phyloP scores from a whole-genome alignment of 2,329 filamentous ascomycete species.

The Lomentospora prolificans region DNA sequence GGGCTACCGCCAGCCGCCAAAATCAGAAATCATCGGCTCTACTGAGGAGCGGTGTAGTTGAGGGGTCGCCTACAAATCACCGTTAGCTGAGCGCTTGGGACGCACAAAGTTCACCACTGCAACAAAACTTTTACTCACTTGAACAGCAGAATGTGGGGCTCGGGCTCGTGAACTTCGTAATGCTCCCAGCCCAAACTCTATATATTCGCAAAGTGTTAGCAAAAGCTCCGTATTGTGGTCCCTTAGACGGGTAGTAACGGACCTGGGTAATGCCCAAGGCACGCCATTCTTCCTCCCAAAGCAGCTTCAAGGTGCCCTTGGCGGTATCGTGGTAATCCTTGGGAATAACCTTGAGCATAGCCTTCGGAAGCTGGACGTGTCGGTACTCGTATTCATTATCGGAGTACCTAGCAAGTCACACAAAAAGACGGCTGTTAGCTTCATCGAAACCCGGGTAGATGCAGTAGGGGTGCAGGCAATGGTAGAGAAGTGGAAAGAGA shows the following conservation, averaged over 20 bases:
- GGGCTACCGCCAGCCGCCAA: not conserved
- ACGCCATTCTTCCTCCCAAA: slow-evolving; percentile 99
- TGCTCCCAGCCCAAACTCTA: slow-evolving; percentile 98
- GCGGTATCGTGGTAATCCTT: slow-evolving; percentile 84
- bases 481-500: not conserved
- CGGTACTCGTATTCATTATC: slow-evolving; percentile 93
- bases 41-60: slow-evolving; percentile 68
- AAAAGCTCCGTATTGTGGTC: not conserved
- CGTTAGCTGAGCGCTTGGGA: slow-evolving; percentile 16
- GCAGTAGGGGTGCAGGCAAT: not conserved
- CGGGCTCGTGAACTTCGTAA: slow-evolving; percentile 97
- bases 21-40: slow-evolving; percentile 15
- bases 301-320: slow-evolving; percentile 86
- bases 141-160: slow-evolving; percentile 96
- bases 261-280: slow-evolving; percentile 96
- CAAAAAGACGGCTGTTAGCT: slow-evolving; percentile 7
- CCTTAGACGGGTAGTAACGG: slow-evolving; percentile 18
- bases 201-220: slow-evolving; percentile 8
- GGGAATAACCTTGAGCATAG: slow-evolving; percentile 95
- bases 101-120: not conserved
- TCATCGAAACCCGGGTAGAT: not conserved
- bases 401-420: slow-evolving; percentile 58
- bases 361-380: slow-evolving; percentile 93
- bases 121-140: slow-evolving; percentile 56
- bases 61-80: slow-evolving; percentile 56